phyloP scores from a whole-genome alignment of 2,329 filamentous ascomycete species.

The Ceratocystis smalleyi region DNA sequence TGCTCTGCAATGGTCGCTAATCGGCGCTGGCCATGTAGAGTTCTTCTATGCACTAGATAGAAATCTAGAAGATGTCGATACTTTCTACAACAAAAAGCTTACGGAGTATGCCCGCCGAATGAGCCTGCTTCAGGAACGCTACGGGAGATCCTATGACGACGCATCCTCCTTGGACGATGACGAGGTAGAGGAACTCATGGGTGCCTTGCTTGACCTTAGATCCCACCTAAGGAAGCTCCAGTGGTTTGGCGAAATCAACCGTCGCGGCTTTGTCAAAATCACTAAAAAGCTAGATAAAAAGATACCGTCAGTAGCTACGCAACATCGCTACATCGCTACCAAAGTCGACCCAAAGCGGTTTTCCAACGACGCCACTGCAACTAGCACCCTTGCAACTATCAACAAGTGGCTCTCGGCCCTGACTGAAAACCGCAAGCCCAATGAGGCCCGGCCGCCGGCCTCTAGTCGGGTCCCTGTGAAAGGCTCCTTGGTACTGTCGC shows the following conservation, averaged over 20 bases:
- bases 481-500: slow-evolving; percentile 51
- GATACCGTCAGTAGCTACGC: slow-evolving; percentile 56
- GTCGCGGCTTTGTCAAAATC: slow-evolving; percentile 90
- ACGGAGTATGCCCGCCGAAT: slow-evolving; percentile 69
- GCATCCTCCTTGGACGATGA: slow-evolving; percentile 65
- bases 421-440: slow-evolving; percentile 43
- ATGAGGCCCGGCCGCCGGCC: slow-evolving; percentile 59
- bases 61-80: slow-evolving; percentile 91
- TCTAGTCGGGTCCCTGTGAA: slow-evolving; percentile 66
- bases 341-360: slow-evolving; percentile 85
- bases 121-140: slow-evolving; percentile 73
- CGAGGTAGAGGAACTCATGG: slow-evolving; percentile 81
- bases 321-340: slow-evolving; percentile 73
- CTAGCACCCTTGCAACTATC: slow-evolving; percentile 42
- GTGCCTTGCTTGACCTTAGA: slow-evolving; percentile 74
- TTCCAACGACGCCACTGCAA: slow-evolving; percentile 50
- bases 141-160: slow-evolving; percentile 57
- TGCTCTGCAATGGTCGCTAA: background rate
- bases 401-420: slow-evolving; percentile 85
- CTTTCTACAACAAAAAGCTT: slow-evolving; percentile 94
- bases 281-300: slow-evolving; percentile 99
- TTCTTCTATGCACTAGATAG: slow-evolving; percentile 95
- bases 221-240: slow-evolving; percentile 79
- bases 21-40: slow-evolving; percentile 38
- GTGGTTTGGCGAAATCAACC: slow-evolving; percentile 96